Base-by-base conservation (phyloP, 2,329 filamentous ascomycete species). In the Ambrosiella beaveri region DNA sequence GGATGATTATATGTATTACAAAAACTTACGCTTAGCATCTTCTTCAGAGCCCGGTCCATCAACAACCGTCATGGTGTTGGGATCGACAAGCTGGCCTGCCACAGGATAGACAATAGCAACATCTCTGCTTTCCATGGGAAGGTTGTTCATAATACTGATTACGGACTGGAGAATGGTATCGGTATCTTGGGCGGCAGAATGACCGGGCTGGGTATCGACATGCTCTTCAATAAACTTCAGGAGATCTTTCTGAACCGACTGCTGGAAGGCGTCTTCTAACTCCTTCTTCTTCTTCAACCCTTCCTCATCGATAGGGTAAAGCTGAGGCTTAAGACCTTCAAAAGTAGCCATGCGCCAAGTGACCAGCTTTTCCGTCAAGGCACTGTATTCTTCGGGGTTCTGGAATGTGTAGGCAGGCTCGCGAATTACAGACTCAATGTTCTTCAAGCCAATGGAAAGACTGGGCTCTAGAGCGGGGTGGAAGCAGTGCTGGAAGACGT, bases 321-420 rank as follows among this genome's bases (percentile, higher is more conserved):
- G 75, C 40, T 79, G 69, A 56, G 85, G 81, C 62, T 84, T 78
- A 15, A 98, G 75, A n/a, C 91, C 93, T 66, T 98, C 93, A 13
- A 97, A 75, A 2, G 93, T 98, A 2, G 91, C 84, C 71, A 97
- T 82, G 61, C 93, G 82, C 93, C 93, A 98, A 66, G 85, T 88
- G 61, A 95, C 83, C 50, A 97, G 81, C 70, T 95, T 95, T 51
- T 84, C 81, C 19, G 86, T 86, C 58, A 95, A 77, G 1, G 90
- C 89, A 57, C 97, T 89, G 64, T 85, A 87, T 67, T 97, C 91
- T 66, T 96, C 91, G 57, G 86, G 81, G 59, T 84, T 90, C 64
- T 78, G 82, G 63, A 86, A 75, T 12, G 82, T 80, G 61, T 86
- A 83, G 53, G 86, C 84, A 64, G 85, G 86, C 57, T 78, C 78